Evolutionary conservation across 108 stramenopile species (phyloP).

Genomic region (Stephanodiscus triporus): DNA sequence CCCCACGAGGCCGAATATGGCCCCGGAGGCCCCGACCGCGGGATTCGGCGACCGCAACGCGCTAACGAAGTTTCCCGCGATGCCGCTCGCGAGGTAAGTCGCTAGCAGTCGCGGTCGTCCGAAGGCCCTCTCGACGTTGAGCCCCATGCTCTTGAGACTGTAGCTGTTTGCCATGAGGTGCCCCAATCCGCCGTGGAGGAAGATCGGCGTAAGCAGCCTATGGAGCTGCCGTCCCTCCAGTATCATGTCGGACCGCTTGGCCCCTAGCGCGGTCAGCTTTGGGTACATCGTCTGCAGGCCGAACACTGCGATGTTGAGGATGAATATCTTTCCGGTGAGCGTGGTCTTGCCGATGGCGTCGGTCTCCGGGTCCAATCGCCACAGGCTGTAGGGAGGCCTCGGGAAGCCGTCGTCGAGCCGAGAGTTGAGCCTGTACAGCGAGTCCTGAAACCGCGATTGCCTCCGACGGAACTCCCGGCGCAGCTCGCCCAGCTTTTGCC

Average conservation of each 20-base stretch:
- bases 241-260: conserved; percentile 72
- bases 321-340: conserved; percentile 32
- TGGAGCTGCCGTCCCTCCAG: conserved; percentile 71
- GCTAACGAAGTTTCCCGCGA: conserved; percentile 72
- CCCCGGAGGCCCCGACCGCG: conserved; percentile 79
- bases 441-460: conserved; percentile 26
- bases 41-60: conserved; percentile 74
- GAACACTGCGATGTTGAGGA: conserved; percentile 61
- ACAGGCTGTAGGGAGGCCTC: conserved; percentile 39
- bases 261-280: conserved; percentile 58
- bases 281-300: conserved; percentile 64
- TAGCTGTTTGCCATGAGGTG: conserved; percentile 78
- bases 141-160: conserved; percentile 65
- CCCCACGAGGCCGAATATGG: conserved; percentile 83
- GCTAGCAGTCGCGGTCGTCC: conserved; percentile 61
- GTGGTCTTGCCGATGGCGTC: conserved; percentile 28
- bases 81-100: conserved; percentile 71
- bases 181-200: conserved; percentile 71
- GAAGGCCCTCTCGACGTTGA: conserved; percentile 64
- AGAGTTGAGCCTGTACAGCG: conserved; percentile 37
- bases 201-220: conserved; percentile 75
- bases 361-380: conserved; percentile 22
- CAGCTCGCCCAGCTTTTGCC: conserved; percentile 32
- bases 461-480: conserved; percentile 30
- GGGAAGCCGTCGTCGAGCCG: conserved; percentile 19